A percentile compares a stretch with the other conserved stretches of the same genome.
Evolutionary conservation across 306 rosid species (phyloP).

Genomic region (Vigna trinervia): DNA sequence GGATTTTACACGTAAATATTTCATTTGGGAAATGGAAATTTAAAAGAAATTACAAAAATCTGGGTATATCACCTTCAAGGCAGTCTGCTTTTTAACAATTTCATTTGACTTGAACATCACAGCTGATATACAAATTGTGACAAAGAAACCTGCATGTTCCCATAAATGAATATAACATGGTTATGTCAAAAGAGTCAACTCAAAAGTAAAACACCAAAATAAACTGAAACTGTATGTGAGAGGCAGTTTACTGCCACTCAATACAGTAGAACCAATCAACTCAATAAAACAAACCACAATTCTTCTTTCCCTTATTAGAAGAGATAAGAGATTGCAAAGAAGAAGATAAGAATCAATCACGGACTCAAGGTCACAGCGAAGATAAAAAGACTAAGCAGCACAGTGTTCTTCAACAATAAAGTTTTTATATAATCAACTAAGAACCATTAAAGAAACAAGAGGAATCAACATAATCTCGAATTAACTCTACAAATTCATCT

Average conservation of each 20-base stretch:
- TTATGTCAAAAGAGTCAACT: conserved; percentile 13
- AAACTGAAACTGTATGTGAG: conserved; percentile 30
- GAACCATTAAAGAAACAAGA: conserved; percentile 16
- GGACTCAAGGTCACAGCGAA: conserved; percentile 21
- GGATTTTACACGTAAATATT: conserved; percentile 19
- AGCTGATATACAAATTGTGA: conserved; percentile 82
- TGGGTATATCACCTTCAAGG: conserved; percentile 72
- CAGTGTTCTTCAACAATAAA: conserved; percentile 14
- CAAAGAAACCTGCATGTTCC: conserved; percentile 78
- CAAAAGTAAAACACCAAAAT: conserved; percentile 29
- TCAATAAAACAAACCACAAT: neutral
- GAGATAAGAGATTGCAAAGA: neutral
- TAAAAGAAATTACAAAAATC: conserved; percentile 23
- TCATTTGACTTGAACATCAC: conserved; percentile 91
- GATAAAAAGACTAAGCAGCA: conserved; percentile 21
- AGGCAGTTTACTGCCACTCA: conserved; percentile 2
- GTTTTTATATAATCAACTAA: conserved; percentile 5
- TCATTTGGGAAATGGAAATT: conserved; percentile 30
- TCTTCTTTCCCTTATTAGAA: conserved; percentile 28
- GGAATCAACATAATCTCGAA: neutral
- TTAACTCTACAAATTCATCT: conserved; percentile 14
- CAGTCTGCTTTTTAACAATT: conserved; percentile 86
- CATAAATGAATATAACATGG: conserved; percentile 36
- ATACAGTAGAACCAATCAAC: conserved; percentile 27
- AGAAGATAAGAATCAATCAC: neutral